Conservation (phyloP, 441 rosid species). For the Croton setiger region DNA sequence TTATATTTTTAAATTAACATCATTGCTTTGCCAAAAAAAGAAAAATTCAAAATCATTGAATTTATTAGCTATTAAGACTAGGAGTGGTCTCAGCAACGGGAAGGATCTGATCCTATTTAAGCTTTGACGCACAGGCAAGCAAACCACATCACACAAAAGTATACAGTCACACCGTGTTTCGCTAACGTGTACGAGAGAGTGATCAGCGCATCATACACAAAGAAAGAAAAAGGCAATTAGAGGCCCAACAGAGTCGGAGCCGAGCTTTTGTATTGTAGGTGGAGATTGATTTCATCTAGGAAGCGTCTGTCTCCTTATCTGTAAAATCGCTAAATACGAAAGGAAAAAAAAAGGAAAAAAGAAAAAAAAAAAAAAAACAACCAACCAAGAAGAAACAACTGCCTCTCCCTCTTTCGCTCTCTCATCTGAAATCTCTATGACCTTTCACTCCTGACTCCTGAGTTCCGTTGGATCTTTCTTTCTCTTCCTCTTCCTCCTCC, state of each 20-base stretch:
- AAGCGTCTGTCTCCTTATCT: background rate
- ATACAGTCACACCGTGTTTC: background rate
- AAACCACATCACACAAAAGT: background rate
- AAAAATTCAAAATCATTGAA: background rate
- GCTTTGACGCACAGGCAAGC: background rate
- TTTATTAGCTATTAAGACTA: too few relatives aligned
- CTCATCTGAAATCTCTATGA: slow-evolving; percentile 24
- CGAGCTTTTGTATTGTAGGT: slow-evolving; percentile 15
- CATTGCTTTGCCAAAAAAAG: too few relatives aligned
- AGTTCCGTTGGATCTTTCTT: slow-evolving; percentile 13
- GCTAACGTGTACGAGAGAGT: slow-evolving; percentile 33
- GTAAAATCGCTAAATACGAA: background rate
- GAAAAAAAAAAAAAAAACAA: background rate
- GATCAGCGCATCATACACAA: slow-evolving; percentile 25
- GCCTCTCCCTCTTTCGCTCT: slow-evolving; percentile 2
- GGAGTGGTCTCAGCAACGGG: background rate
- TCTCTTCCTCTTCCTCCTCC: background rate
- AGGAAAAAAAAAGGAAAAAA: slow-evolving; percentile 3
- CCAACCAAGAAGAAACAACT: background rate
- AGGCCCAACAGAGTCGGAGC: slow-evolving; percentile 31
- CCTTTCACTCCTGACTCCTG: slow-evolving; percentile 21
- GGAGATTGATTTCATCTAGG: slow-evolving; percentile 10
- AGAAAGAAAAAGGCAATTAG: background rate
- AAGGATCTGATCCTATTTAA: background rate
- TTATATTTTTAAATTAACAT: too few relatives aligned